Evolutionary conservation across 805 yeast genomes (phyloP).

Genomic region (Jamesozyma gamospora): DNA sequence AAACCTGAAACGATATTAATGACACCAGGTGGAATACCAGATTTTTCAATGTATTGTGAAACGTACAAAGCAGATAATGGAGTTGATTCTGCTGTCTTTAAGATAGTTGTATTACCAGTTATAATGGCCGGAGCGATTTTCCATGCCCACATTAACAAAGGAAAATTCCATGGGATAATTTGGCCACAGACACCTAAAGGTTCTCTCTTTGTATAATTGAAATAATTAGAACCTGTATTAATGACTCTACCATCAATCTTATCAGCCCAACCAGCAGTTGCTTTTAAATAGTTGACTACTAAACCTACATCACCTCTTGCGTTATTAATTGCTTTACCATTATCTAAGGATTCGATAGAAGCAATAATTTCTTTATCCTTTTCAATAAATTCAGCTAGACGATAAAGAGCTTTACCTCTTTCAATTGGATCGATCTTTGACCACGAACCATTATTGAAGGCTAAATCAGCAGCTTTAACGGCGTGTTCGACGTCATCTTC

Average conservation of each 20-base stretch:
- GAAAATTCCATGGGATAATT: slow-evolving; percentile 91
- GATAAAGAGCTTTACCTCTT: slow-evolving; percentile 53
- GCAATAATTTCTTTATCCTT: slow-evolving; percentile 65
- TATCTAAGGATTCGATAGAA: slow-evolving; percentile 76
- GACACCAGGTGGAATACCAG: slow-evolving; percentile 78
- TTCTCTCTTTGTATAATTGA: slow-evolving; percentile 61
- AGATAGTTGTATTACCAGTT: slow-evolving; percentile 74
- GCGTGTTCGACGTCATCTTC: slow-evolving; percentile 74
- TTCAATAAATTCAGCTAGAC: slow-evolving; percentile 73
- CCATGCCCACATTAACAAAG: slow-evolving; percentile 80
- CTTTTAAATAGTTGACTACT: slow-evolving; percentile 61
- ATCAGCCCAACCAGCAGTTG: slow-evolving; percentile 79
- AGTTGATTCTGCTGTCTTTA: slow-evolving; percentile 83
- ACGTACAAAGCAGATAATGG: slow-evolving; percentile 72
- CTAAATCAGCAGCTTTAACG: slow-evolving; percentile 73
- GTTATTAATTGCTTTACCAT: slow-evolving; percentile 73
- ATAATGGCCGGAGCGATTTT: slow-evolving; percentile 80
- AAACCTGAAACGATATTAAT: slow-evolving; percentile 72
- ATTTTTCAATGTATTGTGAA: slow-evolving; percentile 54
- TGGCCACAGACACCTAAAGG: slow-evolving; percentile 86
- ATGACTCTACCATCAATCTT: slow-evolving; percentile 49
- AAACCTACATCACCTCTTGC: slow-evolving; percentile 70
- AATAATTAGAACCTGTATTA: slow-evolving; percentile 54
- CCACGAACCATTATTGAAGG: slow-evolving; percentile 60
- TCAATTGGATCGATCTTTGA: slow-evolving; percentile 54